Evolutionary conservation across 371 early-diverging fungal genomes (phyloP), one percentile per base, ranked within the genome.

Genomic region (Furculomyces boomerangus): DNA sequence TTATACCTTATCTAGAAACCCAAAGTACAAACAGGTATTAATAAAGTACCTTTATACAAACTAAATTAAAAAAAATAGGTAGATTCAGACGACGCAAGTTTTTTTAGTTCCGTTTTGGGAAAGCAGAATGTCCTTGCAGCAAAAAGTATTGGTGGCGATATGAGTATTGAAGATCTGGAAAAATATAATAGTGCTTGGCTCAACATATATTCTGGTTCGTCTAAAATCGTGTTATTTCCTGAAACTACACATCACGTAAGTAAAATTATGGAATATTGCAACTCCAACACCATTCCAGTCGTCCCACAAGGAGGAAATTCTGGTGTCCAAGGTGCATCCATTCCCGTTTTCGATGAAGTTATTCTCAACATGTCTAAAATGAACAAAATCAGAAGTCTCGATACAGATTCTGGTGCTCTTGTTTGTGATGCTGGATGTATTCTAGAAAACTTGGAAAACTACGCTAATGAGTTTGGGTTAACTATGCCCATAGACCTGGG

Each of bases 221-320:
- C 88, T n/a, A 72, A 71, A 37, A 56, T 91, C 14, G 88, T 93
- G 1, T 70, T 92, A 29, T 80, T 81, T 57, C 98, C 98, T n/a
- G 81, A 79, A 54, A 83, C 85, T 0, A 84, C 91, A 0, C 69
- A 79, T 49, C 82, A 96, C 60, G 92, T 96, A 2, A 76, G 88
- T 16, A 70, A 77, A 47, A 79, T 93, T 27, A 63, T 95, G 48
- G 74, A 71, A 54, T 88, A 96, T 63, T 96, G 97, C 75, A 84
- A 88, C 57, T 76, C 48, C 10, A 40, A 65, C 18, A 53, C 76
- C 31, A 65, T 96, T 30, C 91, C 93, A 13, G 86, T 97, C 30
- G 93, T 92, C 1, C 96, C 98, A 30, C 98, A 97, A 67, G 97
- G 97, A 55, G 98, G 95, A 40, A 95, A 95, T 67, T 94, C 94